These are phyloP conservation scores for Apium graveolens DNA, from an alignment of 129 eudicot genomes.

Conservation along the genomic window DNA sequence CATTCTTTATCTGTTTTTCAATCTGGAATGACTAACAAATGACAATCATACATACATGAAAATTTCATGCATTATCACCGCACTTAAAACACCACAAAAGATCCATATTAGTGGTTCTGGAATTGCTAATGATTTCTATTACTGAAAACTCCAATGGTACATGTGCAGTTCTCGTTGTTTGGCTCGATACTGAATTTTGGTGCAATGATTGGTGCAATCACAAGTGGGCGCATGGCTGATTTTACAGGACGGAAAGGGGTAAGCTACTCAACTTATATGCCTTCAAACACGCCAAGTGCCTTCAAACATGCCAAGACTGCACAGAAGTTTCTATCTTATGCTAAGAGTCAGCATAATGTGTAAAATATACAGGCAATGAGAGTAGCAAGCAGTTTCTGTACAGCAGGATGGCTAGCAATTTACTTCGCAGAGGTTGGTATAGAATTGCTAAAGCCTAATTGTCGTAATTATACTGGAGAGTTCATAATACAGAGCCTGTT, in stretches of 20 bases:
- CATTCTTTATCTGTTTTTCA: neutral
- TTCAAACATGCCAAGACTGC: neutral
- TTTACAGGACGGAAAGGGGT: slow-evolving; percentile 84
- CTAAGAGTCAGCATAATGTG: neutral
- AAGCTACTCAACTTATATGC: slow-evolving; percentile 32
- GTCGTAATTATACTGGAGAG: neutral
- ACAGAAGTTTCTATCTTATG: slow-evolving; percentile 1
- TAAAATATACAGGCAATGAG: slow-evolving; percentile 61
- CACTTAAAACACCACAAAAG: neutral
- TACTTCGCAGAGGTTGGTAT: slow-evolving; percentile 68
- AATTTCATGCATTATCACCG: neutral
- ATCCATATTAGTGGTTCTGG: neutral
- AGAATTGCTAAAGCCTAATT: neutral
- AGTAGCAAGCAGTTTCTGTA: slow-evolving; percentile 61
- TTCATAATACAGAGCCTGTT: neutral
- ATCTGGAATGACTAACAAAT: neutral
- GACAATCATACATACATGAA: neutral
- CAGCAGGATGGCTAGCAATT: slow-evolving; percentile 77
- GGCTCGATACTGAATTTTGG: slow-evolving; percentile 89
- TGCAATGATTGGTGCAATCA: slow-evolving; percentile 93
- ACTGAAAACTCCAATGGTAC: slow-evolving; percentile 7
- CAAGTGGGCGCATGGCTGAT: slow-evolving; percentile 85
- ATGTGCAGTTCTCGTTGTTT: slow-evolving; percentile 69
- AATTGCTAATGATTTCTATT: neutral
- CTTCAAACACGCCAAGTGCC: too few species aligned